Percentiles rank a stretch among this genome's conserved stretches.
phyloP scores from a whole-genome alignment of 441 rosid genomes.

The Populus hybrid region DNA sequence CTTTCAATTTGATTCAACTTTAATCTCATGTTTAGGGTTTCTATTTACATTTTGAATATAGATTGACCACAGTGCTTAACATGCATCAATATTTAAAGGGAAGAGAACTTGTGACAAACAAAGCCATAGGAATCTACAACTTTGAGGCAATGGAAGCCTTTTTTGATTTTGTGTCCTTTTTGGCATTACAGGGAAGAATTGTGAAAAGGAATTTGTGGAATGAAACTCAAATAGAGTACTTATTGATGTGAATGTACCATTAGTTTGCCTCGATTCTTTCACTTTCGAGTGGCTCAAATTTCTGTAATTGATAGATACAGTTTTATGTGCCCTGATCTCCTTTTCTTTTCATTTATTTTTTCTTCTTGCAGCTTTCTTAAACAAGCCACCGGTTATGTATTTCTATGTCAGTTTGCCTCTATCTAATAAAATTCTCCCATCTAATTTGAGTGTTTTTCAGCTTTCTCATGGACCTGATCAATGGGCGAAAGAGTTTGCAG shows the following conservation, averaged over 20 bases:
- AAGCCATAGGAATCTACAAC: not conserved
- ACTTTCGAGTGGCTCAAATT: not conserved
- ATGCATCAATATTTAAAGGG: not conserved
- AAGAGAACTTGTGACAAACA: not conserved
- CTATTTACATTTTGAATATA: not conserved
- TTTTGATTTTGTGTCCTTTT: not conserved
- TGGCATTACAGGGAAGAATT: not conserved
- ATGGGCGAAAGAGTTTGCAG: slow-evolving; percentile 83
- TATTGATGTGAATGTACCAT: not conserved
- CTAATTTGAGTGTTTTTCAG: slow-evolving; percentile 35
- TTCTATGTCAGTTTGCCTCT: not conserved
- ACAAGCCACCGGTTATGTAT: not conserved
- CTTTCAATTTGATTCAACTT: not conserved
- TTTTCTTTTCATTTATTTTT: not conserved
- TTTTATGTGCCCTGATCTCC: not conserved
- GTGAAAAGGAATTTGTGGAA: not conserved
- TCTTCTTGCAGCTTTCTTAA: not conserved
- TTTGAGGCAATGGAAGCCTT: not conserved
- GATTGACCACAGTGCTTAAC: not conserved
- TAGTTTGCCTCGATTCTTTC: not conserved
- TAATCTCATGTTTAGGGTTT: not conserved
- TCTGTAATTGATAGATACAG: not conserved
- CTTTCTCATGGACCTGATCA: slow-evolving; percentile 63
- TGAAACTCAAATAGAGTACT: not conserved
- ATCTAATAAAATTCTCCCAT: not conserved